A percentile compares a stretch with the other conserved stretches of the same genome.
These are phyloP conservation scores for Mycosphaerella sp. DNA, from an alignment of 2,329 filamentous ascomycete species.

Conservation along the genomic window DNA sequence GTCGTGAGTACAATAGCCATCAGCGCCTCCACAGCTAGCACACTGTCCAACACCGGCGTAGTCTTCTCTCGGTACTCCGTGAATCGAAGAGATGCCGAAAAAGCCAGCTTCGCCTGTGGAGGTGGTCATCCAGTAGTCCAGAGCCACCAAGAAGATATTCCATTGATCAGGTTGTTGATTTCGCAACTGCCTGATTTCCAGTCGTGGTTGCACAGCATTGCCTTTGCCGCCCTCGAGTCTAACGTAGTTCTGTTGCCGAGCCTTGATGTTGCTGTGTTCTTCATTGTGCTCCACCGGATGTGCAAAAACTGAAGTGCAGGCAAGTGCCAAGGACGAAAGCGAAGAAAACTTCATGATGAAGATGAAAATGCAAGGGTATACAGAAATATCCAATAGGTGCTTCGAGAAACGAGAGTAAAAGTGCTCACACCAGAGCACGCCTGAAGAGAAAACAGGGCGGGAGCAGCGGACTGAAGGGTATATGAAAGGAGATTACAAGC, in stretches of 20 bases:
- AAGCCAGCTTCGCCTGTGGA: slow-evolving; percentile 12
- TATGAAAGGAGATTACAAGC: slow-evolving; percentile 9
- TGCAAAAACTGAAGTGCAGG: slow-evolving; percentile 19
- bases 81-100: slow-evolving; percentile 25
- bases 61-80: slow-evolving; percentile 25
- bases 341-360: slow-evolving; percentile 19
- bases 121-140: slow-evolving; percentile 19
- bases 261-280: slow-evolving; percentile 12
- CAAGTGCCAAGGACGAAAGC: slow-evolving; percentile 16
- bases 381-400: slow-evolving; percentile 4
- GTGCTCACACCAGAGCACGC: slow-evolving; percentile 8
- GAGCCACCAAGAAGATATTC: slow-evolving; percentile 23
- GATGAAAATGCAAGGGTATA: slow-evolving; percentile 1
- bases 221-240: not conserved
- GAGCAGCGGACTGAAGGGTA: slow-evolving; percentile 7
- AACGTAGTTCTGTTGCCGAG: slow-evolving; percentile 6
- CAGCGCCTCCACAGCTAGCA: slow-evolving; percentile 16
- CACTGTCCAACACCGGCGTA: slow-evolving; percentile 25
- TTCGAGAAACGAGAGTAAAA: slow-evolving; percentile 6
- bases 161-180: slow-evolving; percentile 25
- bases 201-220: slow-evolving; percentile 14
- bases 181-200: slow-evolving; percentile 25
- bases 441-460: not conserved
- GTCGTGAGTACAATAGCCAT: slow-evolving; percentile 28
- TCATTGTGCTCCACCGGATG: slow-evolving; percentile 11